phyloP scores from a whole-genome alignment of 305 asterid genomes.

The Plantago lanceolata region DNA sequence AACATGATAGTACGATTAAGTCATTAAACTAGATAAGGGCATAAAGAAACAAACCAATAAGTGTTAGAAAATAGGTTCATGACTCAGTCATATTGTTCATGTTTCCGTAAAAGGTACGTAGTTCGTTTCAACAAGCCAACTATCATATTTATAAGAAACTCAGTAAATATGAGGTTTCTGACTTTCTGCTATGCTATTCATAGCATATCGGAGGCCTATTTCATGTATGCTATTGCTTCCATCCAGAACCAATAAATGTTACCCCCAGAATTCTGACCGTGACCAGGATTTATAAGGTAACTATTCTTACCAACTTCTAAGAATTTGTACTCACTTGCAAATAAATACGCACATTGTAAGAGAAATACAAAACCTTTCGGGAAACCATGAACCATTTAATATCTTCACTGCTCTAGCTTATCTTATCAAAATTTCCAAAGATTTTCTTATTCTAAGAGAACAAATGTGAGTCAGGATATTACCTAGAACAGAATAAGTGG shows the following conservation, averaged over 20 bases:
- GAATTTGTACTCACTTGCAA: neutral
- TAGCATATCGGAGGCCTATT: neutral
- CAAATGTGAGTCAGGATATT: conserved; percentile 25
- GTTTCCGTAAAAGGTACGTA: too few relatives aligned
- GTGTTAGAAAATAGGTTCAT: too few relatives aligned
- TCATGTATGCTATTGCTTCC: neutral
- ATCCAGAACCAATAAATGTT: neutral
- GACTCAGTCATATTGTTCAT: too few relatives aligned
- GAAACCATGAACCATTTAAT: neutral
- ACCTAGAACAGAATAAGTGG: conserved; percentile 62
- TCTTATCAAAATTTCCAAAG: neutral
- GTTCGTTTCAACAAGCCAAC: too few relatives aligned
- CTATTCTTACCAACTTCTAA: neutral
- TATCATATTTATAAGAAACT: too few relatives aligned
- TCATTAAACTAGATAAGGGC: too few relatives aligned
- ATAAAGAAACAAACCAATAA: too few relatives aligned
- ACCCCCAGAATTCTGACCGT: neutral
- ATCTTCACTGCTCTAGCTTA: neutral
- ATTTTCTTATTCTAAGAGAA: conserved; percentile 8
- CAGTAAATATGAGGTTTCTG: too few relatives aligned
- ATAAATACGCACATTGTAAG: neutral
- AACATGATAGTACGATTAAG: too few relatives aligned
- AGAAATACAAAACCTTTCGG: neutral
- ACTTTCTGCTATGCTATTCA: too few relatives aligned
- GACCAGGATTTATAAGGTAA: too few relatives aligned